Base-by-base conservation (phyloP, 1,284 basidiomycete genomes). In the Ganoderma lingzhi region DNA sequence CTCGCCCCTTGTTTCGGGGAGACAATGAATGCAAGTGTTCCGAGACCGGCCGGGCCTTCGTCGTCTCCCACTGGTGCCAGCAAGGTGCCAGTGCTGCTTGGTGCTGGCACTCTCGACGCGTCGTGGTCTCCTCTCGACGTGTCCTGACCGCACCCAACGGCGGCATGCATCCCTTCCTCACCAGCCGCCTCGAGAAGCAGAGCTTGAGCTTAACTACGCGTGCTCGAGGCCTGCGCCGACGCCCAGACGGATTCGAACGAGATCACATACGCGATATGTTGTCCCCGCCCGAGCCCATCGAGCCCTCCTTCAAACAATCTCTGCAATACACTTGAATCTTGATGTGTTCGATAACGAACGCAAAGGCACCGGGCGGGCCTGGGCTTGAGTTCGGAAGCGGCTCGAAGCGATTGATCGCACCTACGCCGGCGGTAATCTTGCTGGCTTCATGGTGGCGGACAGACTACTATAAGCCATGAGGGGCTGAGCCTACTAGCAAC, bases 151-250 rank as follows among this genome's bases (percentile, higher is more conserved):
- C 30, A 17, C 56, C 35, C 35, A 23, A 37, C 30, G 8, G 14
- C 17, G 30, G 6, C 32, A 6, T 37, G 28, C 56, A n/a, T 19
- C 35, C 56, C 8, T n/a, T 15, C 35, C 9, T 17, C 6, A 6
- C 55, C 35, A 6, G 28, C 30, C 53, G 10, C 53, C 53, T 55
- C 53, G n/a, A 58, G 56, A 37, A n/a, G 15, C 55, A 19, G 17
- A 37, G 35, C 56, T 48, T 48, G 45, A 48, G 45, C n/a, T n/a
- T 48, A 48, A 48, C 45, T 48, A 48, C n/a, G n/a, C 45, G n/a
- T 48, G 45, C 45, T 48, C 45, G 45, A 48, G 45, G n/a, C 45
- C 51, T 53, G 23, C 10, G 51, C 51, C 28, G 51, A 53, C 28
- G 6, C 51, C 53, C 28, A 15, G 53, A 55, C 30, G 28, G 53